Percentiles rank a stretch among this genome's conserved stretches.
These are phyloP conservation scores for Wickerhamomyces rabaulensis DNA, from an alignment of 805 yeast species.

Conservation along the genomic window DNA sequence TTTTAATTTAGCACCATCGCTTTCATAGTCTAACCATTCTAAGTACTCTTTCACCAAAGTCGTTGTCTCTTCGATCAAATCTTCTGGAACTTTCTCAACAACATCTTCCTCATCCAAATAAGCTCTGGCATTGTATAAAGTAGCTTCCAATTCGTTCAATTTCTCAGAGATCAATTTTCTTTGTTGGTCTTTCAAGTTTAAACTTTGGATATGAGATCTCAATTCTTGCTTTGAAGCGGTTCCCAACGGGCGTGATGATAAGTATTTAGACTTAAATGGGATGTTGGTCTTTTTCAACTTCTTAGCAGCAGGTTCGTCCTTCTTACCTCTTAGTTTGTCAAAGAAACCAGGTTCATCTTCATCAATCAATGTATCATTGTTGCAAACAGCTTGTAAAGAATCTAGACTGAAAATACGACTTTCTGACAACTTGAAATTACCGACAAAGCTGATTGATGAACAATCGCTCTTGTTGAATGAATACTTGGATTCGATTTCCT, in stretches of 20 bases:
- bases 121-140: slow-evolving; percentile 65
- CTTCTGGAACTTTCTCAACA: slow-evolving; percentile 33
- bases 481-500: slow-evolving; percentile 18
- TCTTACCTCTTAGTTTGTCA: slow-evolving; percentile 14
- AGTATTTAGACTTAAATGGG: slow-evolving; percentile 27
- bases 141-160: slow-evolving; percentile 65
- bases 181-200: slow-evolving; percentile 52
- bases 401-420: slow-evolving; percentile 46
- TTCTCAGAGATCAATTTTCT: slow-evolving; percentile 50
- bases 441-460: slow-evolving; percentile 32
- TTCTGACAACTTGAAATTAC: slow-evolving; percentile 39
- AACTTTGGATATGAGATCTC: slow-evolving; percentile 41
- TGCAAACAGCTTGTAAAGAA: slow-evolving; percentile 42
- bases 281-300: slow-evolving; percentile 20
- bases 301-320: slow-evolving; percentile 16
- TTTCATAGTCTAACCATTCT: slow-evolving; percentile 77
- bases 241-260: slow-evolving; percentile 45
- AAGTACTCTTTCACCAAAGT: slow-evolving; percentile 41
- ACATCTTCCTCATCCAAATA: slow-evolving; percentile 51
- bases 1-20: slow-evolving; percentile 42
- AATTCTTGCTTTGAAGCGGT: slow-evolving; percentile 41
- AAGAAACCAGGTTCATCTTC: slow-evolving; percentile 13
- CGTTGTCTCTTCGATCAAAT: slow-evolving; percentile 32
- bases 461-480: slow-evolving; percentile 35
- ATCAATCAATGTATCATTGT: slow-evolving; percentile 9